Evolutionary conservation across 129 eudicot genomes (phyloP), one percentile per base, ranked within the genome.

Genomic region (Flaveria sonorensis): DNA sequence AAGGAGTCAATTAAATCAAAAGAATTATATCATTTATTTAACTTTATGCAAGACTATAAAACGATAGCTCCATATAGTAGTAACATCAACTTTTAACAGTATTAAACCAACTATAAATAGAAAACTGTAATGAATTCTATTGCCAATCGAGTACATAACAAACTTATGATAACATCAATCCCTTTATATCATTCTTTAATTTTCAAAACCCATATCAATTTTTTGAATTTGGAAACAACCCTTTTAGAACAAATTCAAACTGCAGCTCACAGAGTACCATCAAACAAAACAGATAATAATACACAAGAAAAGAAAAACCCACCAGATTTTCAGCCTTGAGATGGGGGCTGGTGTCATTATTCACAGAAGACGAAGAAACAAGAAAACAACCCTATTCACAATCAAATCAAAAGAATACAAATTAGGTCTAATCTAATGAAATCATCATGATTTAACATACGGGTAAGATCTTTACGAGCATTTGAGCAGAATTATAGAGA

Each of bases 321-420:
- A 93, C 98, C 97, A 93, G 77, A 81, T 87, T 85, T 80, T 93
- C 98, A 8, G 97, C 98, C 84, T 87, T 91, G 78, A 87, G 83
- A 71, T 88, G 91, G 12, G 97, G 91, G 8, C 84, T 89, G 56
- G 89, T 77, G 56, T 93, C 98, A 51, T 88, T 52, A 90, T 79
- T 91, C 26, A 71, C 81, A 42, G 97, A 82, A 42, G 89, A 67
- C 2, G 98, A 93, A 45, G 98, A 87, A 39, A 89, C 97, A 75
- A 92, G 93, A 52, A 91, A 91, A 72, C 86, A 83, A 45, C 97
- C 97, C 98, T 93, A 39, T 30, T 47, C 14, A 21, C 18, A 72
- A 43, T 42, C 42, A 66, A 66, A 55, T 65, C 10, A 53, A 66
- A 39, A 0, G 52, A 65, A 43, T 19, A 55, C 1, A 18, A 61